Base-by-base conservation (phyloP, 23 red algal species). In the Pyropia yezoensis region DNA sequence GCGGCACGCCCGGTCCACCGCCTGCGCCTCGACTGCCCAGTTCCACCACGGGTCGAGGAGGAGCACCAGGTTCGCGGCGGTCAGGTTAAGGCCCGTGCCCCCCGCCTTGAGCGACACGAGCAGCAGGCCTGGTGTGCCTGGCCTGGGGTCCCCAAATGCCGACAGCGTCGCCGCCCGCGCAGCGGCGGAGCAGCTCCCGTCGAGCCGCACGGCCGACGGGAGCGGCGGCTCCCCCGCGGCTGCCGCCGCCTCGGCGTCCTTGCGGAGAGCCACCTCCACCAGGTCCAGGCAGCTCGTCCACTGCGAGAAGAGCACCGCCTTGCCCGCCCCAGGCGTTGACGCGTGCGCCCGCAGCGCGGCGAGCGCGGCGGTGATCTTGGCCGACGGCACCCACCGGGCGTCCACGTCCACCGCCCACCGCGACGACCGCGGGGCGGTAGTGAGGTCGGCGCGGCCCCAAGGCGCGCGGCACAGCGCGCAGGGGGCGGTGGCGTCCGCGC, bases 291-390 rank as follows among this genome's bases (percentile, higher is more conserved):
- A 82, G 21, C 56, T 64, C 7, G 94, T 98, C 62, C 88, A 98
- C 64, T 90, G 85, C 8, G 94, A 98, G 23, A 98, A 91, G 14
- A 98, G 69, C 15, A 98, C 85, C 8, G 84, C 73, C 66, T 98
- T 98, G 28, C 82, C 82, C n/a, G 76, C 49, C 15, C 54, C 63
- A 1, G 25, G 34, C 24, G 58, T 18, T 12, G 59, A 27, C 14
- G 55, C 64, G 24, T 47, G 39, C 11, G 69, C 57, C 7, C 82
- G 59, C 6, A 62, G 61, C 28, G 49, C 63, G 6, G 67, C 65
- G 33, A 81, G 55, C 4, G 69, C 21, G 32, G 61, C 63, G 21
- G 49, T 62, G 56, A 84, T 76, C 67, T 84, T 84, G 21, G 70
- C 57, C 33, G 70, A 75, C 33, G 51, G 64, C 27, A 53, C 33